phyloP scores from a whole-genome alignment of 2,329 filamentous ascomycete genomes.

The Calonectria fujianensis region DNA sequence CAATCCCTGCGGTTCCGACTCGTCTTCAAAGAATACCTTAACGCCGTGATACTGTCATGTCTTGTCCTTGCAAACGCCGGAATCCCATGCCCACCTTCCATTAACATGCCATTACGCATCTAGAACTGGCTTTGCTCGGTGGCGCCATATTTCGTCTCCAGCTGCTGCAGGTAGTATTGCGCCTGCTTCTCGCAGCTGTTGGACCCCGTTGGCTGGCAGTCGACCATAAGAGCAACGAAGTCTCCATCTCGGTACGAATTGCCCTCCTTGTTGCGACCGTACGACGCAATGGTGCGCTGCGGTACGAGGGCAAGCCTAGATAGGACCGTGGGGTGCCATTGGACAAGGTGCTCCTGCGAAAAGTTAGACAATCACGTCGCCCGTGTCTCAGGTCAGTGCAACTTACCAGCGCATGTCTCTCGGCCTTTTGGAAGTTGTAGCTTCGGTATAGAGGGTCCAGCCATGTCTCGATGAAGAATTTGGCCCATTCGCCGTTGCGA shows the following conservation, averaged over 20 bases:
- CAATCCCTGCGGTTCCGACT: not conserved
- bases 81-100: constrained; percentile 27
- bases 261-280: constrained; percentile 75
- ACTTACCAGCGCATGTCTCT: constrained; percentile 90
- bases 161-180: constrained; percentile 68
- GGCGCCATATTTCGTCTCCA: constrained; percentile 64
- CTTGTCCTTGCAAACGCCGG: constrained; percentile 33
- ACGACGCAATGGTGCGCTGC: constrained; percentile 88
- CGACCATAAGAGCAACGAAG: constrained; percentile 85
- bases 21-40: constrained; percentile 16
- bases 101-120: not conserved
- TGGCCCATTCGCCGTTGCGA: constrained; percentile 90
- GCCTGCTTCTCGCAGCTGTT: constrained; percentile 84
- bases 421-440: constrained; percentile 98
- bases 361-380: constrained; percentile 53
- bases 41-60: constrained; percentile 27
- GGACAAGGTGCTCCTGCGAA: constrained; percentile 86
- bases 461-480: constrained; percentile 96
- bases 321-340: constrained; percentile 98
- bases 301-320: constrained; percentile 93
- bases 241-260: constrained; percentile 88
- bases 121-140: constrained; percentile 22
- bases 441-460: constrained; percentile 94
- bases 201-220: constrained; percentile 76
- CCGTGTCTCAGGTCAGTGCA: not conserved